Percentiles rank a stretch among this genome's conserved stretches.
Evolutionary conservation across 805 yeast species (phyloP).

Genomic region (Debaryomyces tyrocola): DNA sequence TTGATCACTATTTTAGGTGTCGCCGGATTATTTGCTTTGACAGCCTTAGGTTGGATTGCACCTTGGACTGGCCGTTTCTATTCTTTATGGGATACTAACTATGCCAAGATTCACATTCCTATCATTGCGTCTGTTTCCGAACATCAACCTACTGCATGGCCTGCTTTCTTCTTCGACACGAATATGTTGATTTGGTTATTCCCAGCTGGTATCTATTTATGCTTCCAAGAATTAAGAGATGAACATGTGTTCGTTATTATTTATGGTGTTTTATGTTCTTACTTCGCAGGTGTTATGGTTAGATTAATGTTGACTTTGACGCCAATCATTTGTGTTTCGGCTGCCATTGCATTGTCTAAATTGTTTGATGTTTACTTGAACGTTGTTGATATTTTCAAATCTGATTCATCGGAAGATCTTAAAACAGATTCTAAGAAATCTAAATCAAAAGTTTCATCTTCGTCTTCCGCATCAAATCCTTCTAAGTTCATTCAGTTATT

Average conservation of each 20-base stretch:
- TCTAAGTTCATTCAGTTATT: slow-evolving; percentile 36
- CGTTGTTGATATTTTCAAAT: slow-evolving; percentile 43
- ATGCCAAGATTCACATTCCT: slow-evolving; percentile 97
- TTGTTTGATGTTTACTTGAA: slow-evolving; percentile 80
- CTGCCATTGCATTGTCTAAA: slow-evolving; percentile 84
- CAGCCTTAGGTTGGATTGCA: slow-evolving; percentile 90
- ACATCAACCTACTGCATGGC: slow-evolving; percentile 99
- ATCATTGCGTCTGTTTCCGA: slow-evolving; percentile 98
- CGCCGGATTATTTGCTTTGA: slow-evolving; percentile 70
- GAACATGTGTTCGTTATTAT: slow-evolving; percentile 93
- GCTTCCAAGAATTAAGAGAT: slow-evolving; percentile 85
- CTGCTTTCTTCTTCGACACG: slow-evolving; percentile 93
- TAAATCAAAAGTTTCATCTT: background rate
- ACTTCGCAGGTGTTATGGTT: slow-evolving; percentile 99
- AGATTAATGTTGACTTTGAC: slow-evolving; percentile 96
- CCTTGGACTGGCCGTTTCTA: slow-evolving; percentile 99
- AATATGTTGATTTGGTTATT: slow-evolving; percentile 93
- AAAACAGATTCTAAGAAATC: slow-evolving; percentile 9
- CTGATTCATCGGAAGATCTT: slow-evolving; percentile 9
- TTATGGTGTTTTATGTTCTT: slow-evolving; percentile 89
- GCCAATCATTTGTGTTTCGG: slow-evolving; percentile 92
- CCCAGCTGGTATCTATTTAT: slow-evolving; percentile 94
- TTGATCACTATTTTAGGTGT: slow-evolving; percentile 63
- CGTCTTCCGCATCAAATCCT: slow-evolving; percentile 6
- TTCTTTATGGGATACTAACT: slow-evolving; percentile 96